A percentile compares a stretch with the other conserved stretches of the same genome.
Evolutionary conservation across 2,329 filamentous ascomycete genomes (phyloP).

Genomic region (Ceratocystiopsis sp.): DNA sequence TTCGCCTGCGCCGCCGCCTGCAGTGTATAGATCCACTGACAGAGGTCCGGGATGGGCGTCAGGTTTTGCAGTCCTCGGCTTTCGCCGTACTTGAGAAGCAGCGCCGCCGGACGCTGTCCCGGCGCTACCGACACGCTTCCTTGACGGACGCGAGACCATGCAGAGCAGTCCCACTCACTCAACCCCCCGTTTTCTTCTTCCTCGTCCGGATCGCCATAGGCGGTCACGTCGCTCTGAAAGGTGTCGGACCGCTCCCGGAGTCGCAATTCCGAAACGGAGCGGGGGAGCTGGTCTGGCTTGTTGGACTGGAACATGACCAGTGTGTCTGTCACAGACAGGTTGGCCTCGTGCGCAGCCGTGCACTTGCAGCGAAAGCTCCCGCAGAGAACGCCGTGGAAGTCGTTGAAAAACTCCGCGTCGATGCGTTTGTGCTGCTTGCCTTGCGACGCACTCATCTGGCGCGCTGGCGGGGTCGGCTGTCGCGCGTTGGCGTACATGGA

Average conservation of each 20-base stretch:
- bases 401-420: slow-evolving; percentile 5
- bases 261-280: slow-evolving; percentile 1
- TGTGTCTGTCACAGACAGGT: slow-evolving; percentile 8
- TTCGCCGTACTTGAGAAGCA: slow-evolving; percentile 8
- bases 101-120: neutral
- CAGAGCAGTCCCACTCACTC: slow-evolving; percentile 6
- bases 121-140: slow-evolving; percentile 3
- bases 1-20: slow-evolving; percentile 5
- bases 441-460: slow-evolving; percentile 1
- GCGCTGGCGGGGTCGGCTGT: neutral
- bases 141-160: slow-evolving; percentile 4
- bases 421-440: slow-evolving; percentile 3
- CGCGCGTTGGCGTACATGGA: slow-evolving; percentile 4
- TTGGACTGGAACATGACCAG: slow-evolving; percentile 7
- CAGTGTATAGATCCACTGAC: slow-evolving; percentile 7
- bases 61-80: slow-evolving; percentile 7
- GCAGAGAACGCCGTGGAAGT: slow-evolving; percentile 7
- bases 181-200: slow-evolving; percentile 4
- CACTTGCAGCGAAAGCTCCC: slow-evolving; percentile 8
- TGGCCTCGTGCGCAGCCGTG: slow-evolving; percentile 5
- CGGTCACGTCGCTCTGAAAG: slow-evolving; percentile 5
- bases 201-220: neutral
- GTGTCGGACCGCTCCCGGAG: slow-evolving; percentile 3
- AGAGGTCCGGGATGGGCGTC: slow-evolving; percentile 7
- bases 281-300: neutral